Evolutionary conservation across 2,329 filamentous ascomycete genomes (phyloP).

Genomic region (Aureobasidium subglaciale): DNA sequence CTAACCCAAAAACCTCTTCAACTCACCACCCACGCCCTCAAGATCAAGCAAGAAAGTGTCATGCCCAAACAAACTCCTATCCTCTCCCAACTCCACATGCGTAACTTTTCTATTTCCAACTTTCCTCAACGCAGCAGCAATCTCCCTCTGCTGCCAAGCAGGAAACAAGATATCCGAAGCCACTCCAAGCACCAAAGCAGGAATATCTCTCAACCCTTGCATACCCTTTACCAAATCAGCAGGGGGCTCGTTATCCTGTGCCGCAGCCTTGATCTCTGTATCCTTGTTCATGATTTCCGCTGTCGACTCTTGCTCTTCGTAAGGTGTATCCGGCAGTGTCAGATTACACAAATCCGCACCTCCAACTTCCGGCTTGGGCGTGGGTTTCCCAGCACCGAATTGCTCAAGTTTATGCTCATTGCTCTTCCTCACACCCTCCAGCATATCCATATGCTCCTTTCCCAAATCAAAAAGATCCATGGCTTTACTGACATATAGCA

Average conservation of each 20-base stretch:
- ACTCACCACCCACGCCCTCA: constrained; percentile 79
- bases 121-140: constrained; percentile 72
- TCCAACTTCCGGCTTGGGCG: constrained; percentile 18
- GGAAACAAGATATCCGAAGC: constrained; percentile 95
- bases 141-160: constrained; percentile 94
- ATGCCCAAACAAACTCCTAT: constrained; percentile 90
- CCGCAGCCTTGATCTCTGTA: constrained; percentile 24
- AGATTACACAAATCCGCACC: constrained; percentile 60
- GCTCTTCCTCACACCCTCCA: constrained; percentile 54
- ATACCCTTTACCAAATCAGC: constrained; percentile 74
- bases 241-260: constrained; percentile 48
- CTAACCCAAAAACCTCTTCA: constrained; percentile 69
- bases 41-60: constrained; percentile 93
- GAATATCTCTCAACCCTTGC: constrained; percentile 62
- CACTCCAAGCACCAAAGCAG: constrained; percentile 84
- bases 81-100: constrained; percentile 87
- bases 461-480: constrained; percentile 98
- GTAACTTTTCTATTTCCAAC: constrained; percentile 74
- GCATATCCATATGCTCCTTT: constrained; percentile 57
- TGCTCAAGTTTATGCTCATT: constrained; percentile 53
- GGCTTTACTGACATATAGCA: constrained; percentile 94
- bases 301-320: constrained; percentile 68
- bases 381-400: constrained; percentile 29
- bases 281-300: constrained; percentile 29
- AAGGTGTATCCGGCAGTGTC: constrained; percentile 74